Percentiles rank a stretch among this genome's conserved stretches.
Conservation (phyloP, 441 rosid genomes). For the Croton laevigatus region DNA sequence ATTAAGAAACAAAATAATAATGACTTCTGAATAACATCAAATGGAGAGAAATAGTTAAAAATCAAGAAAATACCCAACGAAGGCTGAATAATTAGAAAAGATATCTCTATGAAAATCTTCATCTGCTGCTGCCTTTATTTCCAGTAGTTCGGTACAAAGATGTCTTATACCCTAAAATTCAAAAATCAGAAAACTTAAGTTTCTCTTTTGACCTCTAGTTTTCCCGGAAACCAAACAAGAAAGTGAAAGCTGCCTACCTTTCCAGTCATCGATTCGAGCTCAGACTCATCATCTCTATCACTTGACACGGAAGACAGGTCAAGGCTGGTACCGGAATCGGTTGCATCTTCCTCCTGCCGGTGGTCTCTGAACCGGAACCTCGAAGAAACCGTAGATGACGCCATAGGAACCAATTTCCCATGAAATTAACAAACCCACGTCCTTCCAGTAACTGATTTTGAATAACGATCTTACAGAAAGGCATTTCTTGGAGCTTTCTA, state of each 20-base stretch:
- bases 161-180: constrained; percentile 41
- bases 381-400: constrained; percentile 33
- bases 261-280: constrained; percentile 58
- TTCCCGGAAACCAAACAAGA: not conserved
- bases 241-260: constrained; percentile 28
- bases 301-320: constrained; percentile 36
- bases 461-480: constrained; percentile 13
- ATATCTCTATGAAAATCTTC: constrained; percentile 55
- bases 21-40: not conserved
- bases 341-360: constrained; percentile 29
- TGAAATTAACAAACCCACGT: constrained; percentile 9
- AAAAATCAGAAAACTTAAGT: not conserved
- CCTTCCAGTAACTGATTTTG: constrained; percentile 8
- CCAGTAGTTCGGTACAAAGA: constrained; percentile 55
- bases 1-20: too few species aligned
- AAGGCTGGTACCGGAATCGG: constrained; percentile 34
- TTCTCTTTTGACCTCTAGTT: not conserved
- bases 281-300: constrained; percentile 32
- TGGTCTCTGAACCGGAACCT: constrained; percentile 55
- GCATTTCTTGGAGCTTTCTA: constrained; percentile 22
- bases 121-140: constrained; percentile 56
- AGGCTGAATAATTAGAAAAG: constrained; percentile 41
- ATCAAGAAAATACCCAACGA: constrained; percentile 40
- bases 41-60: not conserved
- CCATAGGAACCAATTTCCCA: constrained; percentile 30